Percentiles rank a stretch among this genome's conserved stretches.
phyloP scores from a whole-genome alignment of 2,329 filamentous ascomycete genomes.

The Thielaviopsis populi region DNA sequence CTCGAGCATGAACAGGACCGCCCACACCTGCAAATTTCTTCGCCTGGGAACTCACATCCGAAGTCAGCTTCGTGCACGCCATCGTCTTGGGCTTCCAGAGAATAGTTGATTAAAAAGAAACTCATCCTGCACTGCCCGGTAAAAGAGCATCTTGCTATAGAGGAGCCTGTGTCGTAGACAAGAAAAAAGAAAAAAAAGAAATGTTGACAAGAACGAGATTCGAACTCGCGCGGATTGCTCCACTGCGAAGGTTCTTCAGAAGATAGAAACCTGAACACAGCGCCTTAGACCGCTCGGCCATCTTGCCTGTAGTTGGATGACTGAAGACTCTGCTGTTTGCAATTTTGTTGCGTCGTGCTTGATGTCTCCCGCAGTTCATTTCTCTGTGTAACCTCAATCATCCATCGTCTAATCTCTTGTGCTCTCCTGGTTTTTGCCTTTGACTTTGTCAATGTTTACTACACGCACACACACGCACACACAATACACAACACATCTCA shows the following conservation, averaged over 20 bases:
- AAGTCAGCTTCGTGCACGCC: no score
- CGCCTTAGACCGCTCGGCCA: slow-evolving; percentile 6
- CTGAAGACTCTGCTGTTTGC: not conserved
- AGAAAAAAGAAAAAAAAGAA: not conserved
- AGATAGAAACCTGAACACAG: slow-evolving; percentile 1
- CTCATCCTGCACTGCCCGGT: not conserved
- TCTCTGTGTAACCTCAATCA: no score
- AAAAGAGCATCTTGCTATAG: not conserved
- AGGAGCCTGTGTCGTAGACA: not conserved
- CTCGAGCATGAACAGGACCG: not conserved
- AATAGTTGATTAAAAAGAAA: not conserved
- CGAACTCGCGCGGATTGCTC: slow-evolving; percentile 16
- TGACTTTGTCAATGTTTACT: no score
- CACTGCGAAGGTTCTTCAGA: slow-evolving; percentile 10
- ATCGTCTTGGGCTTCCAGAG: not conserved
- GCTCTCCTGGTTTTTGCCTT: no score
- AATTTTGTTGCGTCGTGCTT: not conserved
- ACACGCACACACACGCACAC: not conserved
- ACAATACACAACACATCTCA: not conserved
- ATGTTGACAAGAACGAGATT: slow-evolving; percentile 21
- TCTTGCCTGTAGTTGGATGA: not conserved
- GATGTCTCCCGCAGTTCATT: no score
- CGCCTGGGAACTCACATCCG: not conserved
- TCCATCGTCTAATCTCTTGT: no score
- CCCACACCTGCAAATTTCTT: not conserved